Base-by-base conservation (phyloP, 106 monocot genomes). In the Dendrobium catenatum region DNA sequence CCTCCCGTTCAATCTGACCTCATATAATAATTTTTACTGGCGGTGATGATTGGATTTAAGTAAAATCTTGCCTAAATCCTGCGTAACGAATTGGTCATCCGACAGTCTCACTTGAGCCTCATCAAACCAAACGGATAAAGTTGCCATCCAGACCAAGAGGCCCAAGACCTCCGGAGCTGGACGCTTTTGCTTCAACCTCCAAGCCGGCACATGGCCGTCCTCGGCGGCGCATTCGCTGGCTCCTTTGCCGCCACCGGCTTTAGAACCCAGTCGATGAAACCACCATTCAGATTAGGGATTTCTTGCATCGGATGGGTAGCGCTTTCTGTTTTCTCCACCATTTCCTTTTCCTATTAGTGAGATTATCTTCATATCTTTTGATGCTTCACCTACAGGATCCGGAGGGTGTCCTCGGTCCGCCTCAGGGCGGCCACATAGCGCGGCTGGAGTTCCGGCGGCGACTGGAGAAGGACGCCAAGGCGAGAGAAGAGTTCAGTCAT, bases 391-490 rank as follows among this genome's bases (percentile, higher is more conserved):
- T 18, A 18, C 66, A 94, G 97, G 97, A 97, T 67, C 97, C 97
- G 4, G 94, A 97, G 41, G 97, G 97, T 18, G 79, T 97, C 56
- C 86, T 97, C n/a, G 94, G 92, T 1, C 89, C 89, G 61, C 85
- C 97, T 26, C 49, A 85, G 75, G 86, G 86, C 4, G 96, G 94
- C 61, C 94, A 90, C 82, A 92, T 97, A 55, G 88, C 86, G 0
- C 78, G 92, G 13, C 84, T 98, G 47, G 90, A 98, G 86, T 88
- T 98, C 83, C 85, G 85, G 83, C 89, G 79, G 77, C 78, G 85
- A 48, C 86, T 94, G 75, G 91, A 91, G 80, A 89, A 85, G 89
- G 97, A 98, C 78, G 81, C 88, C 73, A 86, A 81, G 4, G 87
- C 89, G 6, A 61, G 94, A 47, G 97, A 92, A 81, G 86, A 74